Evolutionary conservation across 2,329 filamentous ascomycete species (phyloP).

Genomic region (Microsporum canis): DNA sequence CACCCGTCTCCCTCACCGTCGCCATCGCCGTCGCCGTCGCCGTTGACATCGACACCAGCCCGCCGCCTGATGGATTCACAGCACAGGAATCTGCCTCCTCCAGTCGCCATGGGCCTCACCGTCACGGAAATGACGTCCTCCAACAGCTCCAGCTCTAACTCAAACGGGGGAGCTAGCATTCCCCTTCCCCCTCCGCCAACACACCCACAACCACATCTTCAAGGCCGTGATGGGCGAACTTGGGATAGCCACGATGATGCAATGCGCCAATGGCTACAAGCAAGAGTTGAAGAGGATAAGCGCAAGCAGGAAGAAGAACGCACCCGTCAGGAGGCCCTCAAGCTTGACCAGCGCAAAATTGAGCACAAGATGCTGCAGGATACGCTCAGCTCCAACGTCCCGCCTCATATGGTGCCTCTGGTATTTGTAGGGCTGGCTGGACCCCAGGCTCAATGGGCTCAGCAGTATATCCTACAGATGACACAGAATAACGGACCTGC

Average conservation of each 20-base stretch:
- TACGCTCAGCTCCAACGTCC: conserved; percentile 58
- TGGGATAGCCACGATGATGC: conserved; percentile 45
- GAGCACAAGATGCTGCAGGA: conserved; percentile 62
- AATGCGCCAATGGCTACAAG: conserved; percentile 59
- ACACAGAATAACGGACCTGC: conserved; percentile 39
- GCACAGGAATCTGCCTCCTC: conserved; percentile 59
- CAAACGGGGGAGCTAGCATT: conserved; percentile 32
- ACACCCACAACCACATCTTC: conserved; percentile 47
- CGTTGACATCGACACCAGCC: background rate
- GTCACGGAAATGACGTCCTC: conserved; percentile 23
- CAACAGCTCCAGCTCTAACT: conserved; percentile 22
- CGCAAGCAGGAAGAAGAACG: conserved; percentile 64
- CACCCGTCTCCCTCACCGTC: background rate
- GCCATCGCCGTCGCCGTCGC: background rate
- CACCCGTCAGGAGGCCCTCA: conserved; percentile 50
- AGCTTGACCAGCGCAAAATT: conserved; percentile 59
- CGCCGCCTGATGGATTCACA: conserved; percentile 28
- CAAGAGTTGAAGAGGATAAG: conserved; percentile 61
- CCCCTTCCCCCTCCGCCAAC: conserved; percentile 51
- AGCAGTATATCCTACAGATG: conserved; percentile 48
- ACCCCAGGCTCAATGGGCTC: conserved; percentile 54
- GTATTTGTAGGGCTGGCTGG: conserved; percentile 64
- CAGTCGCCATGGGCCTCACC: conserved; percentile 53
- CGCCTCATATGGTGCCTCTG: conserved; percentile 61
- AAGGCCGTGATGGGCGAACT: background rate